A percentile compares a stretch with the other conserved stretches of the same genome.
Conservation (phyloP, 768 basidiomycete genomes). For the Chalciporus piperatus region DNA sequence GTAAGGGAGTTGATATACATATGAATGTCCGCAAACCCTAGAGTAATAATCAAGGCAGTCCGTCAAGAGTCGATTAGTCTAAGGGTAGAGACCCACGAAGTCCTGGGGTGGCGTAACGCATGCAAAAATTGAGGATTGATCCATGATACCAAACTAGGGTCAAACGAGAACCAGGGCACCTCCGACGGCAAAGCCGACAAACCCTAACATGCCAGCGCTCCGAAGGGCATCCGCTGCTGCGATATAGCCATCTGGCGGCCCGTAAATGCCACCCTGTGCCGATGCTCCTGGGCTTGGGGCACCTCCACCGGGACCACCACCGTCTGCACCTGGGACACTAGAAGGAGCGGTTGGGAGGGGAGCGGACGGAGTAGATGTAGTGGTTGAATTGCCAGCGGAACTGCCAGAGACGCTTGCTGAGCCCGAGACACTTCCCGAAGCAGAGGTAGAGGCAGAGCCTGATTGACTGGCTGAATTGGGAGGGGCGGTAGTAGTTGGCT, state of each 20-base stretch:
- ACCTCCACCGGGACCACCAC: slow-evolving; percentile 39
- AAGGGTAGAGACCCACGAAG: slow-evolving; percentile 3
- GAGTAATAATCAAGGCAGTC: slow-evolving; percentile 17
- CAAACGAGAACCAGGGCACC: slow-evolving; percentile 48
- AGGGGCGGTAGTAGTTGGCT: slow-evolving; percentile 46
- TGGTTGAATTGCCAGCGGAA: slow-evolving; percentile 30
- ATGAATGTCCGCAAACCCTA: slow-evolving; percentile 16
- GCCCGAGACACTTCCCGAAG: slow-evolving; percentile 22
- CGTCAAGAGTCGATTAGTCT: neutral
- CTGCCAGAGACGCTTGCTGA: slow-evolving; percentile 16
- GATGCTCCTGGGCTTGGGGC: slow-evolving; percentile 61
- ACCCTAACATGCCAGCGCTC: slow-evolving; percentile 42
- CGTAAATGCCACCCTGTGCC: slow-evolving; percentile 47
- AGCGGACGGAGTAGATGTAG: slow-evolving; percentile 19
- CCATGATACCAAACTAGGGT: slow-evolving; percentile 9
- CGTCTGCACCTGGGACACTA: slow-evolving; percentile 44
- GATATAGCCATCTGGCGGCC: slow-evolving; percentile 68
- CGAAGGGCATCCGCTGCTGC: slow-evolving; percentile 51
- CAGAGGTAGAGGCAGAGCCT: slow-evolving; percentile 17
- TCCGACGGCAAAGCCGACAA: slow-evolving; percentile 48
- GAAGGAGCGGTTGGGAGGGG: slow-evolving; percentile 55
- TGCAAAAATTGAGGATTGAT: slow-evolving; percentile 5
- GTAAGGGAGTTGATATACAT: slow-evolving; percentile 19
- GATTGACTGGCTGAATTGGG: slow-evolving; percentile 32
- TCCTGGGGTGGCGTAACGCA: slow-evolving; percentile 13